phyloP scores from a whole-genome alignment of 495 filamentous ascomycete species.

The Chaetomium fimeti region DNA sequence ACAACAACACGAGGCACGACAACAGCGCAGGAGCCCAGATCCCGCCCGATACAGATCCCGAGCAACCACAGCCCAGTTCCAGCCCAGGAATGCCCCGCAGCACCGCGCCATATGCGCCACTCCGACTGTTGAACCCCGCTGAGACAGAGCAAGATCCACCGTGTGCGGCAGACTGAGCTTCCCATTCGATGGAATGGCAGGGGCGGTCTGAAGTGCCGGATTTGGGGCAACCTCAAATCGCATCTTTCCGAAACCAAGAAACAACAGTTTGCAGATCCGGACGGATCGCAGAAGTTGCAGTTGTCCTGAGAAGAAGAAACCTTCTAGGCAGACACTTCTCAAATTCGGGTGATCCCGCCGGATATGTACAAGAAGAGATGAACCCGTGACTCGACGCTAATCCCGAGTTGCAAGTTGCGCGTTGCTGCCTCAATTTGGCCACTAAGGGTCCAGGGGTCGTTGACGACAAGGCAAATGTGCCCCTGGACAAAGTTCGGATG shows the following conservation, averaged over 20 bases:
- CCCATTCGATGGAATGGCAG: slow-evolving; percentile 4
- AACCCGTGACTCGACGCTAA: not conserved
- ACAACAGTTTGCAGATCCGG: not conserved
- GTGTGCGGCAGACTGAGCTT: slow-evolving; percentile 1
- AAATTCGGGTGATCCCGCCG: not conserved
- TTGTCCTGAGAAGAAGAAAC: no score
- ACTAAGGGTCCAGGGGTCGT: not conserved
- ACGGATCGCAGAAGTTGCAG: not conserved
- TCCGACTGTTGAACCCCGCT: not conserved
- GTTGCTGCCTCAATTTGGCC: not conserved
- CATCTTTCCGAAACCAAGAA: not conserved
- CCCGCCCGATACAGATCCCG: slow-evolving; percentile 13
- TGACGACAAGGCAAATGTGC: not conserved
- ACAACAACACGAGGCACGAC: slow-evolving; percentile 7
- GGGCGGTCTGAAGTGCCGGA: slow-evolving; percentile 15
- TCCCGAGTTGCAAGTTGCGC: not conserved
- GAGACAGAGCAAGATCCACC: slow-evolving; percentile 13
- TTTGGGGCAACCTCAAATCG: not conserved
- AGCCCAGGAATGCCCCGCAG: slow-evolving; percentile 16
- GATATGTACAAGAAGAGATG: not conserved
- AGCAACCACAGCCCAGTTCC: slow-evolving; percentile 12
- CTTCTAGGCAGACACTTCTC: not conserved
- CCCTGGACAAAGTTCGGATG: not conserved
- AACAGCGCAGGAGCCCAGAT: not conserved
- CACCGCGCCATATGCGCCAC: slow-evolving; percentile 12